Conservation (phyloP, 73 alveolate genomes). For the Symbiodinium natans region DNA sequence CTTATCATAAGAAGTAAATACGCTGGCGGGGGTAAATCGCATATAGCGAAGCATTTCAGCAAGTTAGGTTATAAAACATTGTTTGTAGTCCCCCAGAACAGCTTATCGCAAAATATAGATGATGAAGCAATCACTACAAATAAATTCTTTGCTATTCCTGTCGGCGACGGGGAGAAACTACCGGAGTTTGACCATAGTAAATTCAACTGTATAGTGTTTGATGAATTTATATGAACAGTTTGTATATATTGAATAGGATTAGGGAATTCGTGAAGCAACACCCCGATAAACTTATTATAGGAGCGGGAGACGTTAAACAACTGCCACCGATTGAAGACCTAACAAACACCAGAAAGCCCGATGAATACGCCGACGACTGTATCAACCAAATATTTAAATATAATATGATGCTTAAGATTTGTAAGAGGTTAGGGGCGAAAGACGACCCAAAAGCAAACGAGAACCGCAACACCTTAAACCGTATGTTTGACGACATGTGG, state of each 20-base stretch:
- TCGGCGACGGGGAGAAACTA: background rate
- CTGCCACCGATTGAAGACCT: background rate
- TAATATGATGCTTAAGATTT: background rate
- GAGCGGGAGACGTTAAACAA: conserved; percentile 14
- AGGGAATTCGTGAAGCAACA: background rate
- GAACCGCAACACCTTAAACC: background rate
- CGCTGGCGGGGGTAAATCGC: conserved; percentile 4
- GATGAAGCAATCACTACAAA: background rate
- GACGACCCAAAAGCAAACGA: background rate
- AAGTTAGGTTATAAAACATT: background rate
- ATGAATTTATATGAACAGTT: background rate
- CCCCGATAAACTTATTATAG: conserved; percentile 13
- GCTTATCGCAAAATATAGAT: background rate
- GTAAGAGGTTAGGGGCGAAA: background rate
- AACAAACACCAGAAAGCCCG: background rate
- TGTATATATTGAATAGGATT: background rate
- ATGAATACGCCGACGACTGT: background rate
- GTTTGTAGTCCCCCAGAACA: conserved; percentile 7
- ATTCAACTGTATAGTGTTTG: background rate
- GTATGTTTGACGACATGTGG: background rate
- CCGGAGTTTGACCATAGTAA: conserved; percentile 35
- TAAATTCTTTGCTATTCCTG: background rate
- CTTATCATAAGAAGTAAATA: too few relatives aligned
- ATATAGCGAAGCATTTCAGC: background rate
- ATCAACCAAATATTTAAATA: background rate